Percentiles rank a stretch among this genome's conserved stretches.
phyloP scores from a whole-genome alignment of 305 asterid species.

The Rubia tinctorum region DNA sequence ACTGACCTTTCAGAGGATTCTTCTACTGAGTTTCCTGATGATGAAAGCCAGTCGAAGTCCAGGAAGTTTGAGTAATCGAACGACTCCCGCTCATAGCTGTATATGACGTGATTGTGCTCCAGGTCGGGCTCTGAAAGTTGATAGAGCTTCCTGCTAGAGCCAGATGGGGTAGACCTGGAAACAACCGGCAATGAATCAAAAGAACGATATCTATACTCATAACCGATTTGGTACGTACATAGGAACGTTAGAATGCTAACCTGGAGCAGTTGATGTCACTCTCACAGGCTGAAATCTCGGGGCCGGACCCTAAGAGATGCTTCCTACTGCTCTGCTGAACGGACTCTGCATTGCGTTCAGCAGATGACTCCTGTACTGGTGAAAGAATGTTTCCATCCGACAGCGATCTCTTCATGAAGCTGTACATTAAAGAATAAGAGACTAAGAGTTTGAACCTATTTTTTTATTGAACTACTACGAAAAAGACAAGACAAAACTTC shows the following conservation, averaged over 20 bases:
- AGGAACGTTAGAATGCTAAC: slow-evolving; percentile 25
- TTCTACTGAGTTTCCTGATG: slow-evolving; percentile 86
- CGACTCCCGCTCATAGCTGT: slow-evolving; percentile 48
- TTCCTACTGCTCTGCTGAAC: slow-evolving; percentile 33
- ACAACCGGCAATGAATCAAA: not conserved
- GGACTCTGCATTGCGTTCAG: slow-evolving; percentile 40
- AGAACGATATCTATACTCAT: not conserved
- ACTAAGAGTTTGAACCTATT: not conserved
- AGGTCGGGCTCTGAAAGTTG: slow-evolving; percentile 40
- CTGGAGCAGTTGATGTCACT: slow-evolving; percentile 50
- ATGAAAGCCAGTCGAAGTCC: slow-evolving; percentile 76
- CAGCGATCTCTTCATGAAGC: slow-evolving; percentile 80
- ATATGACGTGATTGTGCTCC: slow-evolving; percentile 37
- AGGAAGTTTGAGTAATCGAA: slow-evolving; percentile 72
- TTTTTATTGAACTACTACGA: not conserved
- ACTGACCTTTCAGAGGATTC: slow-evolving; percentile 64
- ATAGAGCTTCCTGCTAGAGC: slow-evolving; percentile 53
- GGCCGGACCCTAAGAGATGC: slow-evolving; percentile 58
- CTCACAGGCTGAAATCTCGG: slow-evolving; percentile 63
- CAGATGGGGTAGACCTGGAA: slow-evolving; percentile 61
- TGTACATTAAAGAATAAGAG: slow-evolving; percentile 28
- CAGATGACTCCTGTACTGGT: slow-evolving; percentile 45
- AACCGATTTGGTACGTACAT: too few species aligned
- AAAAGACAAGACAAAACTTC: not conserved
- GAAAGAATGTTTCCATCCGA: slow-evolving; percentile 85